These are phyloP conservation scores for Boletellus ananas DNA, from an alignment of 768 basidiomycete species.

Conservation along the genomic window DNA sequence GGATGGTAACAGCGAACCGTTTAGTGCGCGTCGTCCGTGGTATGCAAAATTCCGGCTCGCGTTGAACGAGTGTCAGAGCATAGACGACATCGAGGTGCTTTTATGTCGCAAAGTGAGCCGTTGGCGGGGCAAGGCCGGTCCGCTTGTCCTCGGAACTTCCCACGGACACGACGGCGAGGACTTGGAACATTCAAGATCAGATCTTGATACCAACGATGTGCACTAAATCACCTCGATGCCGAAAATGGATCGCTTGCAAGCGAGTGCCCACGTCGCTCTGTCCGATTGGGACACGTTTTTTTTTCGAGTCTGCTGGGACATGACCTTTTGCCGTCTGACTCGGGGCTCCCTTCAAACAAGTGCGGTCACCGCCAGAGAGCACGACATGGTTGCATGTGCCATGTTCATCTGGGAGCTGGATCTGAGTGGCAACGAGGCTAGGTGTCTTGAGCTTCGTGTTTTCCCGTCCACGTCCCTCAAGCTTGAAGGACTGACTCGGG, in stretches of 20 bases:
- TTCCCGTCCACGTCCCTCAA: neutral
- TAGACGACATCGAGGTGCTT: constrained; percentile 47
- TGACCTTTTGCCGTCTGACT: too few relatives aligned
- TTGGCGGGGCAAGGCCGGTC: constrained; percentile 44
- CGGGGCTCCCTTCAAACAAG: neutral
- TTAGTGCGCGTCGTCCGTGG: constrained; percentile 49
- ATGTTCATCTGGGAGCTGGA: neutral
- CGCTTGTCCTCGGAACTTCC: neutral
- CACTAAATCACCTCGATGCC: neutral
- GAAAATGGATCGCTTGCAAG: neutral
- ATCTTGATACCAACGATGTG: constrained; percentile 1
- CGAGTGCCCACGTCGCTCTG: neutral
- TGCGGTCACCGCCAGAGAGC: neutral
- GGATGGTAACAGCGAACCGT: neutral
- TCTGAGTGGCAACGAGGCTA: neutral
- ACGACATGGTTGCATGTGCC: neutral
- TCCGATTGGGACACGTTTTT: neutral
- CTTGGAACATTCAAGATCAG: neutral
- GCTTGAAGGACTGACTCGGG: neutral
- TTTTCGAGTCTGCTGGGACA: too few relatives aligned
- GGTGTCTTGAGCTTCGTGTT: neutral
- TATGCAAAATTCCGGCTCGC: constrained; percentile 51
- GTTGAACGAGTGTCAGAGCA: constrained; percentile 38
- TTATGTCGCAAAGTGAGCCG: constrained; percentile 42
- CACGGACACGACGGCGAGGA: neutral